Percentiles rank a stretch among this genome's conserved stretches.
Evolutionary conservation across 2,329 filamentous ascomycete genomes (phyloP).

Genomic region (Apiospora phragmitis): DNA sequence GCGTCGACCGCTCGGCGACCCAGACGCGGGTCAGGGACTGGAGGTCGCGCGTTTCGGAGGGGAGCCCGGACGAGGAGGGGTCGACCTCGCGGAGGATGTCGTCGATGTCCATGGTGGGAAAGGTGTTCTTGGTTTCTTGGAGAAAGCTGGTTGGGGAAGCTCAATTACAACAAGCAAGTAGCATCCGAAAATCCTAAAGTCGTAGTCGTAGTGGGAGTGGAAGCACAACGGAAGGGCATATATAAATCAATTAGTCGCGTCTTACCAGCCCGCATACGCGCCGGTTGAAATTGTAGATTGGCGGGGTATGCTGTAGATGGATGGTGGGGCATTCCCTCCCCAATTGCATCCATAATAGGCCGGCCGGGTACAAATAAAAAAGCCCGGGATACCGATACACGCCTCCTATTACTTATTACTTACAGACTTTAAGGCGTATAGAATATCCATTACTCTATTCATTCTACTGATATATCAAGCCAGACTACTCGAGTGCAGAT

Average conservation of each 20-base stretch:
- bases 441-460: neutral
- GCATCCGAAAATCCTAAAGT: neutral
- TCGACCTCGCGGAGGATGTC: constrained; percentile 78
- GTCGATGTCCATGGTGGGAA: constrained; percentile 68
- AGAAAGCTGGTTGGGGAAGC: neutral
- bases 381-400: no score
- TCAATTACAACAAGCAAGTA: neutral
- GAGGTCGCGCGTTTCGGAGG: constrained; percentile 70
- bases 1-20: constrained; percentile 87
- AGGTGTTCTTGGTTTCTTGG: neutral
- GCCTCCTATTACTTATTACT: neutral
- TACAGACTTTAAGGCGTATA: constrained; percentile 33
- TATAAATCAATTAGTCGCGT: neutral
- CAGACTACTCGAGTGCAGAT: no score
- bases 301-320: constrained; percentile 1
- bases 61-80: constrained; percentile 53
- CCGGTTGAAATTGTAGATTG: constrained; percentile 4
- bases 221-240: neutral
- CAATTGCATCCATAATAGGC: neutral
- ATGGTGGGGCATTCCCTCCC: neutral
- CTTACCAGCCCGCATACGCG: neutral
- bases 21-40: constrained; percentile 88
- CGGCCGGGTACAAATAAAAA: no score
- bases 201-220: neutral
- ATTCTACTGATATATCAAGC: neutral